phyloP scores from a whole-genome alignment of 352 stramenopile genomes.

The Blastocystis sp. region DNA sequence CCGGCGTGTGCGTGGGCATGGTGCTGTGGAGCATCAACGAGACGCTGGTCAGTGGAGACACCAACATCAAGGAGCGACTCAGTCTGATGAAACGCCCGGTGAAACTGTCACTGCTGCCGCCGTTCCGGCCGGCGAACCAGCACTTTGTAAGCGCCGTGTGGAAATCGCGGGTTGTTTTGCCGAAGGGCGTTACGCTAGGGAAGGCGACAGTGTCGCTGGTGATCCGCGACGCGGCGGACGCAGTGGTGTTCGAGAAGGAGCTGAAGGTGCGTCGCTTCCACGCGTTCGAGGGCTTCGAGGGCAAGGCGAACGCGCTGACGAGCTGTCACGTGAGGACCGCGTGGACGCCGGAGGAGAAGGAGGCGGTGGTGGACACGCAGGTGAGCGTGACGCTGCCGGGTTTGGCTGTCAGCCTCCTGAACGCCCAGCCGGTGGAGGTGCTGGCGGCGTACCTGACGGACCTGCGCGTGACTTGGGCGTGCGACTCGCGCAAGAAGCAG shows the following conservation, averaged over 20 bases:
- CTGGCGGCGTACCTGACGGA: constrained; percentile 13
- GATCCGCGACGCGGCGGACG: not conserved
- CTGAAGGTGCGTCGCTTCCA: not conserved
- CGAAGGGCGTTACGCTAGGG: constrained; percentile 17
- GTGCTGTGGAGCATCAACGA: not conserved
- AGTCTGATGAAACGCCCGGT: not conserved
- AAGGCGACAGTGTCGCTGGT: not conserved
- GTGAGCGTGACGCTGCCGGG: not conserved
- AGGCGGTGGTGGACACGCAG: not conserved
- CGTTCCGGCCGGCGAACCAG: not conserved
- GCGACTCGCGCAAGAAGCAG: constrained; percentile 44
- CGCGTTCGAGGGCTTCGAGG: not conserved
- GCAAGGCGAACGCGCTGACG: not conserved
- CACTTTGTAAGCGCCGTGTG: not conserved
- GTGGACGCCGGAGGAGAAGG: not conserved
- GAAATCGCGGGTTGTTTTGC: constrained; percentile 48
- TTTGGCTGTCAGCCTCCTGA: constrained; percentile 36
- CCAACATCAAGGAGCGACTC: not conserved
- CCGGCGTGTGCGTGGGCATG: constrained; percentile 6
- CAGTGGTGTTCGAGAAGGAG: not conserved
- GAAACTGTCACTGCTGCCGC: not conserved
- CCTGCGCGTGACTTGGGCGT: not conserved
- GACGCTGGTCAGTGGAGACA: not conserved
- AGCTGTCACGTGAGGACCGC: too few relatives aligned
- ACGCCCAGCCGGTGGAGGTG: constrained; percentile 4